Percentiles rank a stretch among this genome's conserved stretches.
Conservation (phyloP, 106 monocot species). For the Triglochin maritima region DNA sequence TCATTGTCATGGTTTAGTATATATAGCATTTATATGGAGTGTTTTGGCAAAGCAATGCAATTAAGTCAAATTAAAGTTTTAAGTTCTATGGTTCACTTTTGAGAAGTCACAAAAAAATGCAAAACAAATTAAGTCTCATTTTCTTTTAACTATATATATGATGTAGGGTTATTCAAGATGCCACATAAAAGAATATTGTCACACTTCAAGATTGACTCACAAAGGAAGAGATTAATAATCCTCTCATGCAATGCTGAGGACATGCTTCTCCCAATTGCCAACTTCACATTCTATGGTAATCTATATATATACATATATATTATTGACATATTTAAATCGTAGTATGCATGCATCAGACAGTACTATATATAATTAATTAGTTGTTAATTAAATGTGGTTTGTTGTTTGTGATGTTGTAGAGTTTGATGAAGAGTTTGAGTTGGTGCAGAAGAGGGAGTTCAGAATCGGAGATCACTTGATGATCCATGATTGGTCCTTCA, state of each 20-base stretch:
- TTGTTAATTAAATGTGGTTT: not conserved
- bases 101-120: too few relatives aligned
- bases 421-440: conserved; percentile 20
- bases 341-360: not conserved
- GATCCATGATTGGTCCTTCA: conserved; percentile 41
- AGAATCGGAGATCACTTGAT: conserved; percentile 23
- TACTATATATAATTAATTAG: not conserved
- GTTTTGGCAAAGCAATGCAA: too few relatives aligned
- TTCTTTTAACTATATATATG: not conserved
- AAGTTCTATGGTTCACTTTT: too few relatives aligned
- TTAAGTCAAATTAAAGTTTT: too few relatives aligned
- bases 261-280: conserved; percentile 86
- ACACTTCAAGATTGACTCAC: conserved; percentile 72
- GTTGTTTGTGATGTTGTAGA: conserved; percentile 9
- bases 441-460: conserved; percentile 21
- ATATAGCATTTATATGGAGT: too few relatives aligned
- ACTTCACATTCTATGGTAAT: conserved; percentile 89
- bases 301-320: not conserved
- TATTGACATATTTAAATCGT: too few relatives aligned
- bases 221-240: conserved; percentile 49
- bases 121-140: too few relatives aligned
- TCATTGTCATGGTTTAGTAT: too few relatives aligned
- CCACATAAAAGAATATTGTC: conserved; percentile 68
- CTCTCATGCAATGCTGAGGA: conserved; percentile 84
- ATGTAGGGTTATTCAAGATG: conserved; percentile 77